These are phyloP conservation scores for Diaporthe aspalathi DNA, from an alignment of 2,329 filamentous ascomycete genomes.

Conservation along the genomic window DNA sequence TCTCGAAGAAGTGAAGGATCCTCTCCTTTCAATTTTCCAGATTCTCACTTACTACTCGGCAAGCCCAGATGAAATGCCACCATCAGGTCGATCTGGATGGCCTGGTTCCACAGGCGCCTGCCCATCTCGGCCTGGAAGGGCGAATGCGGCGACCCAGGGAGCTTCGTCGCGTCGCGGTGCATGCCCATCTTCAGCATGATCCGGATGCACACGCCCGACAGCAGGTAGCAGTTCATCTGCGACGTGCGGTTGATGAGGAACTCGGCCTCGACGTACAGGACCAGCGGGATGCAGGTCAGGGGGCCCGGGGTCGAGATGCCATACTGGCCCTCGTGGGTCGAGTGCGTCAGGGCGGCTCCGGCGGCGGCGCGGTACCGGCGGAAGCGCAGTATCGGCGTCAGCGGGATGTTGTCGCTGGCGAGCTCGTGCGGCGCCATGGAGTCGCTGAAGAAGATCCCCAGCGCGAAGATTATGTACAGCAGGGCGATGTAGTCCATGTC, in stretches of 20 bases:
- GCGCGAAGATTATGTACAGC: conserved; percentile 60
- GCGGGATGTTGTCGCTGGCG: conserved; percentile 54
- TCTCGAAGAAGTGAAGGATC: neutral
- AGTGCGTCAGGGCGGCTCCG: conserved; percentile 62
- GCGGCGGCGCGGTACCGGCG: conserved; percentile 61
- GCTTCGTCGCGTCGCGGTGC: conserved; percentile 65
- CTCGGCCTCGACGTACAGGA: conserved; percentile 65
- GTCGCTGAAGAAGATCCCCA: conserved; percentile 58
- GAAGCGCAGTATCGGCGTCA: conserved; percentile 58
- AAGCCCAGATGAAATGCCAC: conserved; percentile 76
- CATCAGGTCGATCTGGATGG: conserved; percentile 70
- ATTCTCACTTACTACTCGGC: conserved; percentile 50
- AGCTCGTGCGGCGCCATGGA: conserved; percentile 59
- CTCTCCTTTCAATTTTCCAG: neutral
- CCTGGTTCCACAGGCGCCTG: conserved; percentile 64
- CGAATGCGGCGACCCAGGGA: conserved; percentile 57
- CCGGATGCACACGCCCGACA: conserved; percentile 62
- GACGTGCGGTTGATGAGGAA: conserved; percentile 63
- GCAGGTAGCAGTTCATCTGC: conserved; percentile 66
- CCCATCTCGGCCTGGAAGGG: conserved; percentile 67
- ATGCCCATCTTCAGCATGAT: conserved; percentile 70
- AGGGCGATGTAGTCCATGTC: conserved; percentile 62
- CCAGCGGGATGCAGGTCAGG: conserved; percentile 61
- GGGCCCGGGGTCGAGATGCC: conserved; percentile 60
- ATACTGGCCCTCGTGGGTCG: conserved; percentile 46